Evolutionary conservation across 805 yeast genomes (phyloP).

Genomic region (Pichia nanzhaoensis): DNA sequence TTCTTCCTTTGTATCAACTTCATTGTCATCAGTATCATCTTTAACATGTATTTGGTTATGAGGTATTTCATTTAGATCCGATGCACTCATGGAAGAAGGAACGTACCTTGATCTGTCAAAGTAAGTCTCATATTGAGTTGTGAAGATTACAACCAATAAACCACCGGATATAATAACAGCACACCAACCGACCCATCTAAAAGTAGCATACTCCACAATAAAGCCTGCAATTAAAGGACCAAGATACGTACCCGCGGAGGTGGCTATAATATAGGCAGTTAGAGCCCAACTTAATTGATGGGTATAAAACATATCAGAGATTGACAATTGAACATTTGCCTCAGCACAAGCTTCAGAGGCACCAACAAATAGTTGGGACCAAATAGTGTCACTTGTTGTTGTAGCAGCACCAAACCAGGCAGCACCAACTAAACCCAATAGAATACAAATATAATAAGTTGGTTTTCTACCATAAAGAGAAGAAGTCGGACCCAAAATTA

Average conservation of each 20-base stretch:
- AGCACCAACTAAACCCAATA: conserved; percentile 57
- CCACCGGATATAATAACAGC: conserved; percentile 61
- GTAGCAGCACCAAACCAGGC: conserved; percentile 62
- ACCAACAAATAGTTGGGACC: conserved; percentile 80
- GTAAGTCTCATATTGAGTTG: conserved; percentile 65
- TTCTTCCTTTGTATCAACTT: not conserved
- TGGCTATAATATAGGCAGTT: conserved; percentile 67
- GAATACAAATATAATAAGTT: conserved; percentile 54
- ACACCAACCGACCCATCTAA: conserved; percentile 74
- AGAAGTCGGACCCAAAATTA: conserved; percentile 61
- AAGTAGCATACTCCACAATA: conserved; percentile 51
- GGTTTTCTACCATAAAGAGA: conserved; percentile 63
- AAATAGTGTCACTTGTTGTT: conserved; percentile 53
- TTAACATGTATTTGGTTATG: conserved; percentile 1
- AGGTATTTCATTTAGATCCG: conserved; percentile 8
- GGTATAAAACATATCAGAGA: conserved; percentile 67
- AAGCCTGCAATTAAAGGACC: conserved; percentile 80
- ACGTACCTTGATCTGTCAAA: conserved; percentile 48
- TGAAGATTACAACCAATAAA: conserved; percentile 44
- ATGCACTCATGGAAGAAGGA: conserved; percentile 3
- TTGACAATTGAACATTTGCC: conserved; percentile 61
- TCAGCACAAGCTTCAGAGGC: conserved; percentile 73
- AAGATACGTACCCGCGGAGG: conserved; percentile 69
- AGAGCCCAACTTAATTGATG: conserved; percentile 71
- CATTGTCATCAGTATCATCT: not conserved